These are phyloP conservation scores for Ambrosia trifida DNA, from an alignment of 129 eudicot species.

Conservation along the genomic window DNA sequence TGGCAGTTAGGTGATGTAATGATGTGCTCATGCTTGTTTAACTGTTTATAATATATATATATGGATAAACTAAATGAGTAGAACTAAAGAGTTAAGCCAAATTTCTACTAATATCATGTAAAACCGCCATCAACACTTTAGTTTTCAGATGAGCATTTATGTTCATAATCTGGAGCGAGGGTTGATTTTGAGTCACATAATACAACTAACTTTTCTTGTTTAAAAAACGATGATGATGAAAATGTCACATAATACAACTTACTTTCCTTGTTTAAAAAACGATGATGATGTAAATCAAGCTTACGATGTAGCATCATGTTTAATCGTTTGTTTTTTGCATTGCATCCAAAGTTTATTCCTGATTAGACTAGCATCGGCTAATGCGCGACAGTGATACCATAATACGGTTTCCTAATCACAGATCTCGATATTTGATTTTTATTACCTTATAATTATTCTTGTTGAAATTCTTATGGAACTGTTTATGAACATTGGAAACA, in stretches of 20 bases:
- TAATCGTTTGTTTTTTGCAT: background rate
- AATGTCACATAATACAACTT: background rate
- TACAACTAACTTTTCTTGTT: background rate
- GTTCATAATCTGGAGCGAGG: background rate
- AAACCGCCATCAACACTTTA: background rate
- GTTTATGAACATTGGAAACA: constrained; percentile 9
- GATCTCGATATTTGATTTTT: background rate
- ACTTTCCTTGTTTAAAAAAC: background rate
- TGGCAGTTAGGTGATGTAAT: constrained; percentile 2
- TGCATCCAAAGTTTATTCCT: background rate
- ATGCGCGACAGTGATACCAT: background rate
- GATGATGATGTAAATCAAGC: background rate
- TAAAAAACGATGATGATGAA: background rate
- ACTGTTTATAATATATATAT: background rate
- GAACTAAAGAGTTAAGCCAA: background rate
- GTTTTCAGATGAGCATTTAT: background rate
- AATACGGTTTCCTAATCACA: background rate
- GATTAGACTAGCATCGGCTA: background rate
- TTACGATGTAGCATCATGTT: background rate
- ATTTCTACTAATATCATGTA: background rate
- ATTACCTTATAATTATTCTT: background rate
- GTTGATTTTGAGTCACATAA: background rate
- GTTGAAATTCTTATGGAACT: constrained; percentile 12
- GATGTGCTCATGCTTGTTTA: background rate
- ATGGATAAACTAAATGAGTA: background rate